These are phyloP conservation scores for Ogataea pignaliae DNA, from an alignment of 805 yeast genomes.

Conservation along the genomic window DNA sequence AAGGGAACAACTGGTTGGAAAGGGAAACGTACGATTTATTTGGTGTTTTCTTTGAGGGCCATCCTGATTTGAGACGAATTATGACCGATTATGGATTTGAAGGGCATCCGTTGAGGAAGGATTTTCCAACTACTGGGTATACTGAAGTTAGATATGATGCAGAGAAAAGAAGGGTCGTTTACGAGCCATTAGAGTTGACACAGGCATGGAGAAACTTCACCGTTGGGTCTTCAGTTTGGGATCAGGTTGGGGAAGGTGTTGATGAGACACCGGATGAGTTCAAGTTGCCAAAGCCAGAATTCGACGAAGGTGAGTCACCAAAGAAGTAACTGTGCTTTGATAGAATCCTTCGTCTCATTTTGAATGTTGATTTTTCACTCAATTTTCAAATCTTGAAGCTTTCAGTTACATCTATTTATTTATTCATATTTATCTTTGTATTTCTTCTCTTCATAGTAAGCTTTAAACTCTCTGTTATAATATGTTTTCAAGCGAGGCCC, in stretches of 20 bases:
- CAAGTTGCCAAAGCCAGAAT: slow-evolving; percentile 80
- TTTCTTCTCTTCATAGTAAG: slow-evolving; percentile 19
- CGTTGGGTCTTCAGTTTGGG: slow-evolving; percentile 88
- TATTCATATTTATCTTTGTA: slow-evolving; percentile 7
- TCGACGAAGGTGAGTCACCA: slow-evolving; percentile 39
- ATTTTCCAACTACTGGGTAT: slow-evolving; percentile 90
- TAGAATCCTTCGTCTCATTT: too few relatives aligned
- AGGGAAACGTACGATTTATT: slow-evolving; percentile 85
- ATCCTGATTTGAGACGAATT: slow-evolving; percentile 85
- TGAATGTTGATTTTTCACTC: too few relatives aligned
- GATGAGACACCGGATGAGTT: slow-evolving; percentile 78
- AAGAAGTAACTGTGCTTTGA: slow-evolving; percentile 22
- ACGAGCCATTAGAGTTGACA: slow-evolving; percentile 85
- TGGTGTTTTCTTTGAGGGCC: slow-evolving; percentile 84
- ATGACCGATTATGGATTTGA: slow-evolving; percentile 91
- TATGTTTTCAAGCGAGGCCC: too few relatives aligned
- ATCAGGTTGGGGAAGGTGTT: slow-evolving; percentile 83
- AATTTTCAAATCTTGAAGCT: background rate
- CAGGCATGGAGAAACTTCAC: slow-evolving; percentile 91
- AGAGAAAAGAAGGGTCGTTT: slow-evolving; percentile 83
- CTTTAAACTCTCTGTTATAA: slow-evolving; percentile 2
- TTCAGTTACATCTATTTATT: background rate
- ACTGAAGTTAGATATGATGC: slow-evolving; percentile 88
- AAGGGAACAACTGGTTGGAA: slow-evolving; percentile 89
- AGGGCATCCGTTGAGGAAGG: slow-evolving; percentile 88